Base-by-base conservation (phyloP, 1,284 basidiomycete species). In the Heliocybe sulcata region DNA sequence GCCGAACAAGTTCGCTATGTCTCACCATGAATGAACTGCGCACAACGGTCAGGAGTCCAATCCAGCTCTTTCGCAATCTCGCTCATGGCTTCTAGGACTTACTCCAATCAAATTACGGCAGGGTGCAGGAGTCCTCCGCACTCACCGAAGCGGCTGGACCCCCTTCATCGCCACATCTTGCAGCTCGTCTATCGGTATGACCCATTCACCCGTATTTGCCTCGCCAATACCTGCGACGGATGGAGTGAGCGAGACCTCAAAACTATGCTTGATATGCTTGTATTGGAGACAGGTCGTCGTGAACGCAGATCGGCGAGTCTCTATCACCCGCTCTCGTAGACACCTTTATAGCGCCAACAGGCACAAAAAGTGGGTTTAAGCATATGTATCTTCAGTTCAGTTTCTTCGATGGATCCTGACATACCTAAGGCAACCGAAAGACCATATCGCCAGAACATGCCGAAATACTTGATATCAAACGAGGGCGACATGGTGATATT, bases 1-100 rank as follows among this genome's bases (percentile, higher is more conserved):
- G 20, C 22, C n/a, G n/a, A n/a, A n/a, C n/a, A n/a, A n/a, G n/a
- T n/a, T n/a, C n/a, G n/a, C n/a, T n/a, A n/a, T n/a, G n/a, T 45
- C 55, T 51, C 53, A 67, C 75, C 35, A 65, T 68, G 23, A 73
- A 71, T 20, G 72, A 76, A 9, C 76, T 80, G n/a, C 77, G 78
- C 8, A 81, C 67, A 4, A 79, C 71, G 22, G 80, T 63, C 45
- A 72, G 68, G 52, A 80, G 68, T 69, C 4, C 63, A 54, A 16
- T 65, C 50, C 58, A 67, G 61, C 26, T 63, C 57, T 54, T 59
- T 63, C 59, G 64, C 67, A 50, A 73, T 78, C 63, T 60, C 60
- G 64, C 60, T 64, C 62, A 66, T 53, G 22, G 67, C 63, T 55
- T 61, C 51, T 25, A 64, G 61, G 29, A 51, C 47, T 55, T 69